phyloP scores from a whole-genome alignment of 306 rosid species.

The Acacia acuminata region DNA sequence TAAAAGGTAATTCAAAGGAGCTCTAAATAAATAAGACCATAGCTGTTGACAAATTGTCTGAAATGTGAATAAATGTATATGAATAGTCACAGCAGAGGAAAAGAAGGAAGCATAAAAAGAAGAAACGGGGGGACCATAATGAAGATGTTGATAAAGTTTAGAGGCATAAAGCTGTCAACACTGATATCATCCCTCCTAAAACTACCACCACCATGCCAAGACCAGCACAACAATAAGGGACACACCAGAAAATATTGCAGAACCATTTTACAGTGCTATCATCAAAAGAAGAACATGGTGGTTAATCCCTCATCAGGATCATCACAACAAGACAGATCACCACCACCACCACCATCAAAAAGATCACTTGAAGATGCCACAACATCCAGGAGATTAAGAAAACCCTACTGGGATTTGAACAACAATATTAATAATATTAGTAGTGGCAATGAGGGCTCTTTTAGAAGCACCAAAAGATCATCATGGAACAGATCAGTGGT shows the following conservation, averaged over 20 bases:
- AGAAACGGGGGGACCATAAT: constrained; percentile 40
- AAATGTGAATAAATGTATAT: background rate
- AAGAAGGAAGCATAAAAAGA: constrained; percentile 30
- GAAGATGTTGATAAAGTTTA: constrained; percentile 50
- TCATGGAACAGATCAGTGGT: constrained; percentile 5
- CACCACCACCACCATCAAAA: background rate
- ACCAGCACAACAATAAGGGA: background rate
- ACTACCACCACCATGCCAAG: constrained; percentile 13
- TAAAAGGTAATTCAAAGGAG: too few species aligned
- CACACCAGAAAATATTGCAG: constrained; percentile 24
- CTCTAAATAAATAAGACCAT: too few species aligned
- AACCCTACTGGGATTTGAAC: constrained; percentile 22
- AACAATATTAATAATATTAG: background rate
- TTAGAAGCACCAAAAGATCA: constrained; percentile 25
- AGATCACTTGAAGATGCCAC: background rate
- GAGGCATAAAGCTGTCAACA: constrained; percentile 44
- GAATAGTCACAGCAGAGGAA: constrained; percentile 20
- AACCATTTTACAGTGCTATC: constrained; percentile 31
- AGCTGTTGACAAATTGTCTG: background rate
- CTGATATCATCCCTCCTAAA: constrained; percentile 43
- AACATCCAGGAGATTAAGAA: background rate
- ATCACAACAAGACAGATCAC: background rate
- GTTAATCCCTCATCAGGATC: constrained; percentile 27
- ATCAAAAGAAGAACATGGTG: constrained; percentile 15
- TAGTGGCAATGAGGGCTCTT: background rate